Conservation (phyloP, 148 eudicot genomes). For the Bassia scoparia region DNA sequence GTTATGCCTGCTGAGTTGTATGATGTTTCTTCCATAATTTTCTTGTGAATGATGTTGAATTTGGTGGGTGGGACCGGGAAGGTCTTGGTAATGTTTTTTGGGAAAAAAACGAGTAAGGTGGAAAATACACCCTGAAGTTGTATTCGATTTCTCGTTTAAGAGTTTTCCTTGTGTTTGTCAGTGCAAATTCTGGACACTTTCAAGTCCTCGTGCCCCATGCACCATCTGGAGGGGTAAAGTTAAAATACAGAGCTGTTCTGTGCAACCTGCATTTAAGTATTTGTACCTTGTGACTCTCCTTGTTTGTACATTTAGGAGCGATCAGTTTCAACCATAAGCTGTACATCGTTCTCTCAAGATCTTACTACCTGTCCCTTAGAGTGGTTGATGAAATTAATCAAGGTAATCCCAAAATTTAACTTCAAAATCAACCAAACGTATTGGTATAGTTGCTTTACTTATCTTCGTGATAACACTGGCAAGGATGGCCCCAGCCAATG, state of each 20-base stretch:
- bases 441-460: no score
- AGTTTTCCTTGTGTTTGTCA: constrained; percentile 32
- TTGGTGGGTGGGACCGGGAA: not conserved
- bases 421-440: no score
- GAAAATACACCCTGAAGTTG: not conserved
- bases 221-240: constrained; percentile 95
- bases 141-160: not conserved
- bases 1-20: not conserved
- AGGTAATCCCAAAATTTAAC: no score
- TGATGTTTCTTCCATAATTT: not conserved
- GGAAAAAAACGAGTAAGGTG: not conserved
- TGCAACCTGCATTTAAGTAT: constrained; percentile 10
- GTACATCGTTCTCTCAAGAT: constrained; percentile 98
- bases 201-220: constrained; percentile 97
- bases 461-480: no score
- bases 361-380: constrained; percentile 94
- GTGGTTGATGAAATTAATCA: constrained; percentile 28
- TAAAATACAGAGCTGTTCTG: constrained; percentile 3
- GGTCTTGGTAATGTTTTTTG: not conserved
- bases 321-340: constrained; percentile 97
- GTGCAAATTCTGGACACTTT: constrained; percentile 92
- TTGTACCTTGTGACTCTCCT: constrained; percentile 20
- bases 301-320: constrained; percentile 62
- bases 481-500: no score
- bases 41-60: not conserved